Conservation (phyloP, 768 basidiomycete genomes). For the Boletus rubroflammeus region DNA sequence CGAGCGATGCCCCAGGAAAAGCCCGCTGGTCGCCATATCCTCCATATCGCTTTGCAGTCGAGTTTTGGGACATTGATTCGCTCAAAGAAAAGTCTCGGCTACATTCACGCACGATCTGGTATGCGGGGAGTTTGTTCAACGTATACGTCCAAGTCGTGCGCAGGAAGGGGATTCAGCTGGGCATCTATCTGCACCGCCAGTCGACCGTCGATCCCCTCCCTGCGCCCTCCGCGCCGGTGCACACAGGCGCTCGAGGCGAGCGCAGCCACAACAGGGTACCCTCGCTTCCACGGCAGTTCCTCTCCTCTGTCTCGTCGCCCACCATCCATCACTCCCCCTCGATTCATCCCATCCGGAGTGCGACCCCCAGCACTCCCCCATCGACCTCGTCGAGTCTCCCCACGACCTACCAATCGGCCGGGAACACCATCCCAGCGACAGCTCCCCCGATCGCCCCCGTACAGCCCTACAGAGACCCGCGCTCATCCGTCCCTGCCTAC, state of each 20-base stretch:
- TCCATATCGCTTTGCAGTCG: slow-evolving; percentile 82
- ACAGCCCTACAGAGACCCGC: slow-evolving; percentile 75
- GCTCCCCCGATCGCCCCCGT: slow-evolving; percentile 45
- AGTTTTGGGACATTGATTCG: slow-evolving; percentile 83
- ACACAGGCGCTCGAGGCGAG: slow-evolving; percentile 27
- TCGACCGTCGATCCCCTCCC: slow-evolving; percentile 77
- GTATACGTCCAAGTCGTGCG: slow-evolving; percentile 86
- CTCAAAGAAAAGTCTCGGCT: slow-evolving; percentile 82
- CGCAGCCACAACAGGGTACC: slow-evolving; percentile 29
- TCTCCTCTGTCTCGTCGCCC: slow-evolving; percentile 25
- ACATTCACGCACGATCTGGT: slow-evolving; percentile 85
- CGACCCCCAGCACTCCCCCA: slow-evolving; percentile 37
- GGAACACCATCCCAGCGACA: slow-evolving; percentile 37
- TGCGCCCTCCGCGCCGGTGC: slow-evolving; percentile 54
- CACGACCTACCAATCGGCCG: slow-evolving; percentile 22
- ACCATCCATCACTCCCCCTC: slow-evolving; percentile 43
- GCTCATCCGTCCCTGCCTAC: slow-evolving; percentile 68
- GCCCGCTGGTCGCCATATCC: slow-evolving; percentile 65
- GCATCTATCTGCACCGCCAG: slow-evolving; percentile 87
- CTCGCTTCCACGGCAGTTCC: slow-evolving; percentile 30
- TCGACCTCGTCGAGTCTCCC: slow-evolving; percentile 18
- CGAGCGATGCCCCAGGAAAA: slow-evolving; percentile 42
- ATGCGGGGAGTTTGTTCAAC: slow-evolving; percentile 85
- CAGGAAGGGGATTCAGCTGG: slow-evolving; percentile 79
- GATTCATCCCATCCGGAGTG: slow-evolving; percentile 44